Base-by-base conservation (phyloP, 2,329 filamentous ascomycete species). In the Geoglossum cookeanum region DNA sequence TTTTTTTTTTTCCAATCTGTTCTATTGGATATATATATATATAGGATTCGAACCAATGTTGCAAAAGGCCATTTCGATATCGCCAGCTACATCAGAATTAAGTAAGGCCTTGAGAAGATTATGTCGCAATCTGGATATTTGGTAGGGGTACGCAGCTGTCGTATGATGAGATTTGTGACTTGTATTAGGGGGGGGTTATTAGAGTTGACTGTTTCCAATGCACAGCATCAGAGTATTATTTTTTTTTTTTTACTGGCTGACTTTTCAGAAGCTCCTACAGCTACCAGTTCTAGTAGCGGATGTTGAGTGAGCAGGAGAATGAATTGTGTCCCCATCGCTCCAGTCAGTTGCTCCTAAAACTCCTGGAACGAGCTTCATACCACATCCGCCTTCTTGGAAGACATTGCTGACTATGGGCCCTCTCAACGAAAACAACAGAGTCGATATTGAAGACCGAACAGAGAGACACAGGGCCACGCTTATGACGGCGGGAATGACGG, bases 241-340 rank as follows among this genome's bases (percentile, higher is more conserved):
- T n/a, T n/a, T n/a, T n/a, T n/a, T n/a, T 84, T 85, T 77, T 96
- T 96, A 66, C 90, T 90, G 5, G 87, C 88, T 8, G 89, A 95
- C 59, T 87, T 81, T 59, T 86, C 81, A 17, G 89, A 95, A 42
- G 92, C 92, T 61, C 92, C 92, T 55, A 97, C 80, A 59, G 89
- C 89, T 62, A 91, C 85, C 59, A 97, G 82, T 61, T 81, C 81
- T 65, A 97, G 86, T 70, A 85, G 80, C 15, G 91, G 90, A 72
- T 97, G 91, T 58, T 88, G 78, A 51, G 87, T 84, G 61, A 97
- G 84, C 56, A 97, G 81, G 39, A 97, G 83, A 68, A 97, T 92
- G 71, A 97, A 97, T 66, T 91, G 83, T 72, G 95, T 89, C 64
- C 91, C 91, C 15, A 97, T 91, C 39, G 89, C 94, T 67, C 92